A percentile compares a stretch with the other conserved stretches of the same genome.
These are phyloP conservation scores for Monilinia aucupariae DNA, from an alignment of 2,329 filamentous ascomycete genomes.

Conservation along the genomic window DNA sequence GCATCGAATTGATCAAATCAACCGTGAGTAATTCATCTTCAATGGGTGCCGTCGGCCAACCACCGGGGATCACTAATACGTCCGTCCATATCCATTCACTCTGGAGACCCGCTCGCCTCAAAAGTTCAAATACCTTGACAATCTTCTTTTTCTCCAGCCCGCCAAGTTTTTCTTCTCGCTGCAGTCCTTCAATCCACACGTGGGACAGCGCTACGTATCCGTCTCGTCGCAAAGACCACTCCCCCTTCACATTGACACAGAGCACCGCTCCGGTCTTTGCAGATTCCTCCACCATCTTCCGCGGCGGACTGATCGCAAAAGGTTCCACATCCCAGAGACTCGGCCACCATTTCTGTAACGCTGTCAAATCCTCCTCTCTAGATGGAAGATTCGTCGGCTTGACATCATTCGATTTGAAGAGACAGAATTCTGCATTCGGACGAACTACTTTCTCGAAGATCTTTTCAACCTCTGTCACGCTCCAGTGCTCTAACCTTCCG, in stretches of 20 bases:
- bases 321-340: background rate
- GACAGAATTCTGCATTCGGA: background rate
- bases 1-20: conserved; percentile 22
- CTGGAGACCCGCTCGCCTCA: background rate
- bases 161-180: background rate
- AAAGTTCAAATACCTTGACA: background rate
- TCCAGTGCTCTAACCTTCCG: background rate
- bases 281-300: background rate
- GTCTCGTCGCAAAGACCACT: background rate
- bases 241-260: background rate
- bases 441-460: background rate
- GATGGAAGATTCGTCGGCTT: background rate
- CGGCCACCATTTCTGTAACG: background rate
- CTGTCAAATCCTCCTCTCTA: background rate
- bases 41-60: conserved; percentile 3
- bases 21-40: conserved; percentile 20
- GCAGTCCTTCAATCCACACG: conserved; percentile 23
- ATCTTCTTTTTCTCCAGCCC: background rate
- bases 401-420: background rate
- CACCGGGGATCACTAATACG: conserved; percentile 21
- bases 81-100: conserved; percentile 25
- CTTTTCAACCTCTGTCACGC: background rate
- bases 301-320: background rate
- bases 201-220: conserved; percentile 19
- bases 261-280: background rate